Evolutionary conservation across 331 rosid species (phyloP).

Genomic region (Arachis monticola): DNA sequence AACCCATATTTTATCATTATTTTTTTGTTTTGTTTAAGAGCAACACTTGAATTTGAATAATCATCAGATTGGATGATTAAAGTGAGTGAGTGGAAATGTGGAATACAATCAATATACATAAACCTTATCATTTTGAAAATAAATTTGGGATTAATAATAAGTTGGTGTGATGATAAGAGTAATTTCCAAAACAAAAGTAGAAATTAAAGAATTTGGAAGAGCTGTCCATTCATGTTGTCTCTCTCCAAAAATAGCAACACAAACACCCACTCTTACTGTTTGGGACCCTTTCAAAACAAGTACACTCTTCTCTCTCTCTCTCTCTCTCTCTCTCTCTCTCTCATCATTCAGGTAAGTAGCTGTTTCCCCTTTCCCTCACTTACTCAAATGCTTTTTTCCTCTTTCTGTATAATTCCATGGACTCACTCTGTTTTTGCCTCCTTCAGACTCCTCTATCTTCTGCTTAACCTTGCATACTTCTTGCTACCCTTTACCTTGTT

Average conservation of each 20-base stretch:
- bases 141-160: too few relatives aligned
- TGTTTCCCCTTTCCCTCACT: conserved; percentile 30
- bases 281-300: conserved; percentile 11
- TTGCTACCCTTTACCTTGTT: neutral
- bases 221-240: conserved; percentile 42
- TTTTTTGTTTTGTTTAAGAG: too few relatives aligned
- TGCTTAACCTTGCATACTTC: conserved; percentile 12
- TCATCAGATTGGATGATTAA: too few relatives aligned
- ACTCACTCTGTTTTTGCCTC: neutral
- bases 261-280: conserved; percentile 27
- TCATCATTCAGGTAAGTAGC: conserved; percentile 33
- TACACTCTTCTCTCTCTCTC: conserved; percentile 32
- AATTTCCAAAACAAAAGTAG: neutral
- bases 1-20: too few relatives aligned
- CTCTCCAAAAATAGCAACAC: conserved; percentile 57
- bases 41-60: too few relatives aligned
- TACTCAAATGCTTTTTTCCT: conserved; percentile 36
- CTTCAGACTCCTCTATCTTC: conserved; percentile 13
- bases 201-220: neutral
- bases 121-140: too few relatives aligned
- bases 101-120: too few relatives aligned
- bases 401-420: conserved; percentile 17
- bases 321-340: conserved; percentile 9
- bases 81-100: too few relatives aligned
- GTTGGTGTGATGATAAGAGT: too few relatives aligned